Conservation (phyloP, 1,284 basidiomycete species). For the Pisolithus thermaeus region DNA sequence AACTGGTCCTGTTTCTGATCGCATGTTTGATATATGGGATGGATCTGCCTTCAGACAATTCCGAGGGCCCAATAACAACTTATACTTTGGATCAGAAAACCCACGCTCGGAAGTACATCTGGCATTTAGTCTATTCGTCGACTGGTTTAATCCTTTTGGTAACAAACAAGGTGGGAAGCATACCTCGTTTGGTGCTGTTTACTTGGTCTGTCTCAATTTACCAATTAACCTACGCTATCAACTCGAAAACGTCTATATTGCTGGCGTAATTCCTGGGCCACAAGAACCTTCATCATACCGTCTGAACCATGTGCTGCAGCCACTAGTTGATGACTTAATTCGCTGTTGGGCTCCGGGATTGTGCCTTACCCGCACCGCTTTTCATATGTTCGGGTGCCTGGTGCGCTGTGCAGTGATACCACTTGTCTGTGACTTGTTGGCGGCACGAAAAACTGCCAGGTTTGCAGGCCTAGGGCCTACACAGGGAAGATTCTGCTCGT, state of each 20-base stretch:
- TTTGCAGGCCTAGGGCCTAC: slow-evolving; percentile 13
- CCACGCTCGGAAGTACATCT: slow-evolving; percentile 2
- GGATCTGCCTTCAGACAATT: slow-evolving; percentile 23
- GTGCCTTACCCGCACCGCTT: slow-evolving; percentile 10
- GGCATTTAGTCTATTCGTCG: slow-evolving; percentile 25
- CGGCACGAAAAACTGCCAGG: slow-evolving; percentile 21
- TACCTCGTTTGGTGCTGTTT: slow-evolving; percentile 29
- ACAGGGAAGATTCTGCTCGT: slow-evolving; percentile 23
- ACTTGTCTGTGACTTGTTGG: slow-evolving; percentile 25
- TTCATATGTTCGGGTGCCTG: slow-evolving; percentile 6
- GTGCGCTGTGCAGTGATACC: slow-evolving; percentile 14
- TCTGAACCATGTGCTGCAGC: slow-evolving; percentile 16
- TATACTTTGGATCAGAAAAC: slow-evolving; percentile 7
- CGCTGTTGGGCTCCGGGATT: slow-evolving; percentile 15
- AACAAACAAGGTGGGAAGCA: slow-evolving; percentile 28
- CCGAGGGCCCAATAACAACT: slow-evolving; percentile 16
- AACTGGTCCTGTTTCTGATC: not conserved
- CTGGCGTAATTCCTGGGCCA: slow-evolving; percentile 24
- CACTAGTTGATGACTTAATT: slow-evolving; percentile 18
- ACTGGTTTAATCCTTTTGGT: slow-evolving; percentile 35
- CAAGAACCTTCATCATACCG: slow-evolving; percentile 13
- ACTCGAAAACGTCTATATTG: slow-evolving; percentile 24
- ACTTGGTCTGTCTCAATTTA: slow-evolving; percentile 27
- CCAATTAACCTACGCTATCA: slow-evolving; percentile 22
- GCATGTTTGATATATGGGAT: slow-evolving; percentile 24